Conservation (phyloP, 192 early-diverging fungal species). For the Coemansia sp. region DNA sequence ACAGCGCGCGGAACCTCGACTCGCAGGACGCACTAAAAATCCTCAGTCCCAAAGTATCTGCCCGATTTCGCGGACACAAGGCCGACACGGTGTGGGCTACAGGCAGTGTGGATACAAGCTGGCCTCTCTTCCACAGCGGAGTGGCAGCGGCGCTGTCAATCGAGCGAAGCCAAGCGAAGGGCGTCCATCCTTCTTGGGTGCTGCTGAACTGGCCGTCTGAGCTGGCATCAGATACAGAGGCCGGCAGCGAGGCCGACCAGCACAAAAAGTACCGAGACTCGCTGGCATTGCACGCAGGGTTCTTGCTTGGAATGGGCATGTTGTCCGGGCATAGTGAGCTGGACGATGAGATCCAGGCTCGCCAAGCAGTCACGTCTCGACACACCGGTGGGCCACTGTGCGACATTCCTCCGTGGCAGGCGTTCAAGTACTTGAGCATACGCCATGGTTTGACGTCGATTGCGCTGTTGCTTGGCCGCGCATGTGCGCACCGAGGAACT, state of each 20-base stretch:
- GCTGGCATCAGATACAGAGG: conserved; percentile 9
- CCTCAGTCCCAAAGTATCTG: conserved; percentile 60
- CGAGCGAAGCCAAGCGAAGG: conserved; percentile 54
- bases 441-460: conserved; percentile 72
- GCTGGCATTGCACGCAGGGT: conserved; percentile 73
- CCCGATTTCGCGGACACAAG: conserved; percentile 69
- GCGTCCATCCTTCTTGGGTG: conserved; percentile 80
- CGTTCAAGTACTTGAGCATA: conserved; percentile 68
- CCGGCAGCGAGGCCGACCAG: conserved; percentile 10
- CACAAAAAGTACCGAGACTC: conserved; percentile 38
- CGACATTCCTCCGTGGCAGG: conserved; percentile 67
- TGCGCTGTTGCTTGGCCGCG: conserved; percentile 77
- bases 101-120: conserved; percentile 58
- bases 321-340: not conserved
- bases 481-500: conserved; percentile 71
- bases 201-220: conserved; percentile 65
- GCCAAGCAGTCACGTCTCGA: conserved; percentile 18
- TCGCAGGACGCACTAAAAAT: conserved; percentile 65
- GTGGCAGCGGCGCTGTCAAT: conserved; percentile 79
- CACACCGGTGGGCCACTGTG: conserved; percentile 64
- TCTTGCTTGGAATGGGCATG: conserved; percentile 82
- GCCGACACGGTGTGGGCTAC: conserved; percentile 37
- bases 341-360: not conserved
- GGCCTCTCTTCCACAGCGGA: conserved; percentile 91
- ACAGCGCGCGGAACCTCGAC: conserved; percentile 61